Conservation (phyloP, 345 rosid genomes). For the Erucastrum elatum region DNA sequence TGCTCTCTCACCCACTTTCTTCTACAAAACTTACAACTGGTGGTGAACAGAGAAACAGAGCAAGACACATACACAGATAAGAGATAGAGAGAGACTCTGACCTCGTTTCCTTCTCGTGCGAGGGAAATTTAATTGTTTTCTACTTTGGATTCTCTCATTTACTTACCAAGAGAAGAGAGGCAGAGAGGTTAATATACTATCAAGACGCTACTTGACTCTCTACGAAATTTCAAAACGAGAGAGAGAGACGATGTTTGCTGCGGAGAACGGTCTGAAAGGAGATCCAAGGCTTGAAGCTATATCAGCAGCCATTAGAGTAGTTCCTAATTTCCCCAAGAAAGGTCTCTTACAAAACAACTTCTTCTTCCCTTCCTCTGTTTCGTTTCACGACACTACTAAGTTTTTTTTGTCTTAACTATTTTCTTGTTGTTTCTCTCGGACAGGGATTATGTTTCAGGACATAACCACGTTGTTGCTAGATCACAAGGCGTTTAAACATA, state of each 20-base stretch:
- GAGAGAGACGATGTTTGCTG: slow-evolving; percentile 34
- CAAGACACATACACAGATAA: background rate
- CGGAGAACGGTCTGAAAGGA: slow-evolving; percentile 44
- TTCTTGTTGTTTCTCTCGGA: background rate
- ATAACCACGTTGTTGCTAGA: slow-evolving; percentile 75
- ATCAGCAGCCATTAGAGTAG: slow-evolving; percentile 40
- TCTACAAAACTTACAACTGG: slow-evolving; percentile 17
- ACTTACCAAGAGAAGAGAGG: slow-evolving; percentile 19
- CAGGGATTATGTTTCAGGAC: slow-evolving; percentile 89
- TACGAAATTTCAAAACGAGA: slow-evolving; percentile 6
- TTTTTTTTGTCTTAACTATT: background rate
- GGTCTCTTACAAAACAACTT: slow-evolving; percentile 7
- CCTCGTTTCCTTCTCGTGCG: slow-evolving; percentile 32
- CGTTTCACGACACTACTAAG: background rate
- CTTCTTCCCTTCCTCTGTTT: background rate
- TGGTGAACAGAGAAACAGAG: slow-evolving; percentile 39
- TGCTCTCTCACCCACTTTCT: slow-evolving; percentile 36
- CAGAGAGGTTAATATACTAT: slow-evolving; percentile 2
- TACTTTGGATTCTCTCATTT: slow-evolving; percentile 25
- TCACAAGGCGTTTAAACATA: slow-evolving; percentile 72
- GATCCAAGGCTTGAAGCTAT: slow-evolving; percentile 44
- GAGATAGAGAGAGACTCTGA: slow-evolving; percentile 8
- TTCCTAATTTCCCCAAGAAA: slow-evolving; percentile 42
- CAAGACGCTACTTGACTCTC: slow-evolving; percentile 17
- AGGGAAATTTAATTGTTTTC: slow-evolving; percentile 32